These are phyloP conservation scores for Chondrostereum purpureum DNA, from an alignment of 1,284 basidiomycete genomes.

Conservation along the genomic window DNA sequence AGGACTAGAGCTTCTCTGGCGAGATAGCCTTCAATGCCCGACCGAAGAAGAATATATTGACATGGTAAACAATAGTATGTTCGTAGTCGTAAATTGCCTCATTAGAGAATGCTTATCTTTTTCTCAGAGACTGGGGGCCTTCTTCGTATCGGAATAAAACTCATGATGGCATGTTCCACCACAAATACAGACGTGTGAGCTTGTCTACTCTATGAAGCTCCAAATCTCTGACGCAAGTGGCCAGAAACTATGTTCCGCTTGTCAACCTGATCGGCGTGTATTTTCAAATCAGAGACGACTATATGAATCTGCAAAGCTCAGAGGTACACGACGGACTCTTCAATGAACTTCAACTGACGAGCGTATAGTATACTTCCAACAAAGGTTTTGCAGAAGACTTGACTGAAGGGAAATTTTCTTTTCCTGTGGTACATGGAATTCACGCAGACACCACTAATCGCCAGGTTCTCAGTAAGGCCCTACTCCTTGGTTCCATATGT, in stretches of 20 bases:
- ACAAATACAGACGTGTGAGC: conserved; percentile 57
- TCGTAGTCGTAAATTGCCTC: no score
- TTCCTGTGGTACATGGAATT: conserved; percentile 88
- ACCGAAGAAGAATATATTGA: conserved; percentile 91
- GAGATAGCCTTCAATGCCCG: conserved; percentile 88
- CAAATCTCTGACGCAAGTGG: not conserved
- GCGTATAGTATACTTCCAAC: conserved; percentile 72
- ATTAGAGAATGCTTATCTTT: no score
- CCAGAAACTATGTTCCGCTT: conserved; percentile 84
- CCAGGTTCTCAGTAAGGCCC: conserved; percentile 71
- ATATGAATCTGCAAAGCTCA: conserved; percentile 89
- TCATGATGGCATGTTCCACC: conserved; percentile 89
- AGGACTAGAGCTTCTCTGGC: conserved; percentile 92
- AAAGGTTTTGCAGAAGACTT: conserved; percentile 96
- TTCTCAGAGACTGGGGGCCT: conserved; percentile 90
- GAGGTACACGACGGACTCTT: conserved; percentile 44
- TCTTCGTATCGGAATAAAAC: conserved; percentile 87
- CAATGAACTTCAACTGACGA: not conserved
- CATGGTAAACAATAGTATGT: conserved; percentile 95
- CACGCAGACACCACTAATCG: conserved; percentile 68
- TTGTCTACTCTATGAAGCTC: not conserved
- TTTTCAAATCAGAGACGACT: conserved; percentile 97
- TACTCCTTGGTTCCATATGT: not conserved
- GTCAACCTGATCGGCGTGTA: conserved; percentile 92
- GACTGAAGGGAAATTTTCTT: conserved; percentile 95